Evolutionary conservation across 805 yeast genomes (phyloP), one percentile per base, ranked within the genome.

Genomic region (Saturnispora sanitii): DNA sequence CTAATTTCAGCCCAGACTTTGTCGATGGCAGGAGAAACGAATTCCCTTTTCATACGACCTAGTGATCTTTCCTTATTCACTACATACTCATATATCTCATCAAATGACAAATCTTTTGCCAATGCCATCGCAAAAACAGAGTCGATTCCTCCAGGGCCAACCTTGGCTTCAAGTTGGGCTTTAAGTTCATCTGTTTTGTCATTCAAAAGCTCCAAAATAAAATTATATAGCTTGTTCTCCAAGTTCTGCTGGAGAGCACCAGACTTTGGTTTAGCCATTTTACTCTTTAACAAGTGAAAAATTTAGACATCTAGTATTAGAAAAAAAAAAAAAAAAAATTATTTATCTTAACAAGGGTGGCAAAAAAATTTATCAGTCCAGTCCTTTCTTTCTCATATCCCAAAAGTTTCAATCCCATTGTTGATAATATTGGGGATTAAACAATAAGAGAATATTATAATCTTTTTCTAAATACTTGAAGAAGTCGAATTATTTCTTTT

Each of bases 21-120:
- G 23, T 76, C 82, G 3, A 85, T 71, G 3, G 83, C 68, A 48
- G 77, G 75, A 46, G 77, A 80, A 40, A 88, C 58, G 8, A 71
- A 60, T 7, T 68, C 71, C 43, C 75, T 75, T 57, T 87, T 88
- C 50, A 78, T 75, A 44, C 96, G 65, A 43, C 73, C 70, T 50
- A 87, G 64, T 25, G 79, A 72, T 29, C 76, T 62, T 46, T 86
- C 95, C 37, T 77, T 75, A 25, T 67, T 57, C 51, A 81, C 85
- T 13, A 77, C 76, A 44, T 68, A 77, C 8, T 68, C 64, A n/a
- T 77, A 51, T 2, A 79, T 69, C 41, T 80, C 82, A 6, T 62
- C 48, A 2, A 64, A 53, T 8, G 61, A 65, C 37, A 82, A 58
- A 48, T 81, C 82, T 48, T 69, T 68, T 1, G 87, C 92, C 22